A percentile compares a stretch with the other conserved stretches of the same genome.
These are phyloP conservation scores for Cyberlindnera meyerae DNA, from an alignment of 805 yeast species.

Conservation along the genomic window DNA sequence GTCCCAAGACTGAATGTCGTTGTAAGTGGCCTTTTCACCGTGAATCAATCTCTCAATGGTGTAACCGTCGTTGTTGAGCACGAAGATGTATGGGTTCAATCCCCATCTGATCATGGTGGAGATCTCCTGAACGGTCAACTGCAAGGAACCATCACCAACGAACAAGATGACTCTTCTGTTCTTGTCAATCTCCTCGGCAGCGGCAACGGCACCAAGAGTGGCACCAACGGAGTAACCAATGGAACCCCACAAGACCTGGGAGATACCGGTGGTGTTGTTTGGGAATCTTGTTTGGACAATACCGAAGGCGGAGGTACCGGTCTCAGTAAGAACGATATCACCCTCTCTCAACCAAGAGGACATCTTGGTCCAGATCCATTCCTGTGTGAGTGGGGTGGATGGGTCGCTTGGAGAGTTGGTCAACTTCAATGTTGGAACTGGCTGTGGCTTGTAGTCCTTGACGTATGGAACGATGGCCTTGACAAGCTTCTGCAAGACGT, in stretches of 20 bases:
- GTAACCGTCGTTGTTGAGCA: slow-evolving; percentile 69
- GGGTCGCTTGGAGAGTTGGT: slow-evolving; percentile 42
- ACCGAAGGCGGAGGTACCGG: slow-evolving; percentile 76
- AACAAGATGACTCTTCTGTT: slow-evolving; percentile 58
- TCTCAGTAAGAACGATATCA: slow-evolving; percentile 64
- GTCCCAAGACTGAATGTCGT: slow-evolving; percentile 66
- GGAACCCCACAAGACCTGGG: slow-evolving; percentile 75
- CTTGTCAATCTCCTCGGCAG: slow-evolving; percentile 59
- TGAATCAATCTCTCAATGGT: slow-evolving; percentile 73
- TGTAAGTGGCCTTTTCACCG: slow-evolving; percentile 60
- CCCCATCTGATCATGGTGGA: slow-evolving; percentile 66
- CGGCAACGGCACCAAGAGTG: slow-evolving; percentile 62
- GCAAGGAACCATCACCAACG: slow-evolving; percentile 74
- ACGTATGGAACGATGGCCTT: slow-evolving; percentile 33
- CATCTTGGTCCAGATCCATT: slow-evolving; percentile 64
- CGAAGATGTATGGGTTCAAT: slow-evolving; percentile 62
- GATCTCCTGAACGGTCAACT: slow-evolving; percentile 69
- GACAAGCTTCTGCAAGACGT: slow-evolving; percentile 41
- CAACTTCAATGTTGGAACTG: slow-evolving; percentile 50
- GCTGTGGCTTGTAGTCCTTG: slow-evolving; percentile 42
- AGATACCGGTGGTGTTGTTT: slow-evolving; percentile 54
- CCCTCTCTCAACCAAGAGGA: slow-evolving; percentile 61
- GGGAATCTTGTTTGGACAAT: slow-evolving; percentile 64
- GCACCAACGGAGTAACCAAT: slow-evolving; percentile 71
- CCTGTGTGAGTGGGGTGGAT: slow-evolving; percentile 50